Evolutionary conservation across 768 basidiomycete genomes (phyloP), one percentile per base, ranked within the genome.

Genomic region (Leccinum barrowsii): DNA sequence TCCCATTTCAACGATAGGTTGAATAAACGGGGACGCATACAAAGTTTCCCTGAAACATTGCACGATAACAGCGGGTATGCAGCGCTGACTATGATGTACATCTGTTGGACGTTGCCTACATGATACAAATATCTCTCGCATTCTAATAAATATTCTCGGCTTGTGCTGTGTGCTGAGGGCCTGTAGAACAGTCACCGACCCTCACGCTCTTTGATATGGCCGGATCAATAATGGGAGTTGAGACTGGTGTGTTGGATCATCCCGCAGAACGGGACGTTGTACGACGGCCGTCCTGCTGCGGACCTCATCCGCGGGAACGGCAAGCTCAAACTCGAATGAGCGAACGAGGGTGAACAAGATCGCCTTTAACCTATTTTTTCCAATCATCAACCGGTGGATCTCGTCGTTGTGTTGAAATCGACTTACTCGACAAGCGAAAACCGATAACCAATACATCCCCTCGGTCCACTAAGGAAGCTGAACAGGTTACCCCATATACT

Each of bases 381-480:
- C 6, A 22, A 32, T 12, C 28, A 24, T 13, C 5, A 15, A 47
- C 26, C 8, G 26, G 22, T 24, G 15, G 13, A 5, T n/a, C 34
- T 40, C 26, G 19, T 5, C 26, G 5, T 26, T 26, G 17, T 28
- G 17, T 7, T 8, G 12, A 17, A 22, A 12, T 5, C 0, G 2
- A 76, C 82, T 42, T 58, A 85, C 82, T 85, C 85, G 15, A 81
- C 73, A 21, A 87, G 68, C 15, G 87, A 76, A 66, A 88, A 88
- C 4, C 83, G 79, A 66, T 82, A 87, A 0, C 86, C 86, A 35
- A 89, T 87, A 59, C 87, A 90, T 0, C 84, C 78, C 19, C 79
- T 78, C 13, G 85, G 82, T 5, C 87, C 87, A 34, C 84, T 84
- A 2, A 85, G 63, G 77, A 90, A 90, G 0, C 82, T 79, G 35